Percentiles rank a stretch among this genome's conserved stretches.
phyloP scores from a whole-genome alignment of 805 yeast genomes.

The Myxozyma mucilagina region DNA sequence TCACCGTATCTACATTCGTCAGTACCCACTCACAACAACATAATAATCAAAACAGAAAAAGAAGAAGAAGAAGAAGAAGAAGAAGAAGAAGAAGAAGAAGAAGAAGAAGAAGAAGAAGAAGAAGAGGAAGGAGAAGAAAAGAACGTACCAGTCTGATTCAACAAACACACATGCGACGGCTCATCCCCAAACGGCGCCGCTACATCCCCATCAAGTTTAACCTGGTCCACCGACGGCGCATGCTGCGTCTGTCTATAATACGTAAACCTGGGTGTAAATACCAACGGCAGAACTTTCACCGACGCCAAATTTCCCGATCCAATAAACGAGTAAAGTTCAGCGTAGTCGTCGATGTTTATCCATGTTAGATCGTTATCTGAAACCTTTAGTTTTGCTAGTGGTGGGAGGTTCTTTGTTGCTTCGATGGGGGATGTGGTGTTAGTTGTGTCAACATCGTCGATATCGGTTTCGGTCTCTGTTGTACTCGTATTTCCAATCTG shows the following conservation, averaged over 20 bases:
- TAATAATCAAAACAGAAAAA: not conserved
- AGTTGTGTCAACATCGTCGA: constrained; percentile 24
- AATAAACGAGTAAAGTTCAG: constrained; percentile 53
- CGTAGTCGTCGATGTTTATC: constrained; percentile 75
- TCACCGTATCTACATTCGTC: constrained; percentile 48
- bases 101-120: too few relatives aligned
- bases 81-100: too few relatives aligned
- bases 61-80: too few relatives aligned
- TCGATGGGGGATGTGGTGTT: constrained; percentile 20
- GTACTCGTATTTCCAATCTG: constrained; percentile 33
- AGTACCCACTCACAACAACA: not conserved
- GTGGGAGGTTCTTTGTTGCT: constrained; percentile 33
- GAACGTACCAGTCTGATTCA: constrained; percentile 35
- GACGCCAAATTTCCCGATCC: constrained; percentile 35
- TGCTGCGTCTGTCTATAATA: constrained; percentile 63
- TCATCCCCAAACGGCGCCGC: constrained; percentile 54
- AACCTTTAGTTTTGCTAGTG: constrained; percentile 36
- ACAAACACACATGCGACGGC: constrained; percentile 63
- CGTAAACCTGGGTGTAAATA: constrained; percentile 67
- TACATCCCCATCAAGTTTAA: constrained; percentile 33
- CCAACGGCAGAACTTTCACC: constrained; percentile 59
- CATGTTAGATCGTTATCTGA: constrained; percentile 50
- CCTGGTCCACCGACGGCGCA: constrained; percentile 38
- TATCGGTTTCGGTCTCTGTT: too few relatives aligned
- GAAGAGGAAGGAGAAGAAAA: too few relatives aligned